These are phyloP conservation scores for Solanum medicagineum DNA, from an alignment of 257 asterid species.

Conservation along the genomic window DNA sequence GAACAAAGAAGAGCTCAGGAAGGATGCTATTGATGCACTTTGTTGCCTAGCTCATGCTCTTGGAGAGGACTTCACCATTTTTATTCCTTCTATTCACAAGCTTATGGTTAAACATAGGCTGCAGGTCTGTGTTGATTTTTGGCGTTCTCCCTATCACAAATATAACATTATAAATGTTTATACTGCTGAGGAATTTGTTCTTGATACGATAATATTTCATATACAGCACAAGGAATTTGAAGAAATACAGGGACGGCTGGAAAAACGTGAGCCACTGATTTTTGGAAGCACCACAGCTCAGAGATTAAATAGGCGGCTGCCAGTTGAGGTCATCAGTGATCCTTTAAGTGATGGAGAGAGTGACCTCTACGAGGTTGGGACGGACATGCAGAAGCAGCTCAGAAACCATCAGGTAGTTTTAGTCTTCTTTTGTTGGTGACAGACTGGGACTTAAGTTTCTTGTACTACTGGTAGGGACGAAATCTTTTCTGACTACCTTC, in stretches of 20 bases:
- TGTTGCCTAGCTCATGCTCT: constrained; percentile 94
- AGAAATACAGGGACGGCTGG: constrained; percentile 68
- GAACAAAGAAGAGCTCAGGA: constrained; percentile 79
- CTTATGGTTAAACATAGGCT: constrained; percentile 75
- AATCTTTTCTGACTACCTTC: not conserved
- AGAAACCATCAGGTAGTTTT: constrained; percentile 61
- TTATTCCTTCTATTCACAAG: constrained; percentile 84
- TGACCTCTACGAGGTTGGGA: constrained; percentile 45
- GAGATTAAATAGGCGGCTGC: constrained; percentile 52
- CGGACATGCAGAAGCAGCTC: constrained; percentile 46
- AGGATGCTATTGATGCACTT: constrained; percentile 88
- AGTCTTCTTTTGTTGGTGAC: not conserved
- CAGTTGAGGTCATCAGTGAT: constrained; percentile 89
- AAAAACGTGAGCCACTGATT: constrained; percentile 67
- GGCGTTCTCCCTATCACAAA: not conserved
- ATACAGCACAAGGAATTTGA: constrained; percentile 90
- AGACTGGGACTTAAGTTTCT: not conserved
- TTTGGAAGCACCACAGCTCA: constrained; percentile 49
- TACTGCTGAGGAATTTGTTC: not conserved
- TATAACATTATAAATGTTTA: not conserved
- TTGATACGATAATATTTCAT: constrained; percentile 1
- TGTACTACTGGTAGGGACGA: not conserved
- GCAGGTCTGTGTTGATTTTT: constrained; percentile 33
- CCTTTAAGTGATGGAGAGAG: constrained; percentile 78
- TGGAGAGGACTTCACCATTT: constrained; percentile 92